Evolutionary conservation across 2,329 filamentous ascomycete species (phyloP).

Genomic region (Fusarium metavorans): DNA sequence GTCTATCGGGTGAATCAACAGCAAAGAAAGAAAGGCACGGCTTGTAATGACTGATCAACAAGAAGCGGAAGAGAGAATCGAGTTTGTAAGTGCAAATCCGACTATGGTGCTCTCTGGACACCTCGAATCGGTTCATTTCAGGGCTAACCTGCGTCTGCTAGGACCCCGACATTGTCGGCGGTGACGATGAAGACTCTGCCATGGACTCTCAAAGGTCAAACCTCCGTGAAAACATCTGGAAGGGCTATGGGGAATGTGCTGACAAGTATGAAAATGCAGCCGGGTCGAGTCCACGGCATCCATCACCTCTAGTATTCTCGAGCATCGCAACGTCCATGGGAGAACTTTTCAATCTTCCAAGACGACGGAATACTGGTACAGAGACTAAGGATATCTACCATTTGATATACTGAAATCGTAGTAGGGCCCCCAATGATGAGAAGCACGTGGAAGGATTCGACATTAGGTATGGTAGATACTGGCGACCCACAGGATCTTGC

Average conservation of each 20-base stretch:
- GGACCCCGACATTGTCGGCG: neutral
- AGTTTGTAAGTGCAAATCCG: neutral
- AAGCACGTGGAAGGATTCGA: neutral
- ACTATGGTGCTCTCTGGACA: neutral
- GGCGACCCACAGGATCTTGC: neutral
- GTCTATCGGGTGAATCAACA: neutral
- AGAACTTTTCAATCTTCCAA: neutral
- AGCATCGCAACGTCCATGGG: neutral
- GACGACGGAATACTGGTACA: slow-evolving; percentile 1
- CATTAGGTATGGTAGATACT: neutral
- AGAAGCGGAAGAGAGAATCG: neutral
- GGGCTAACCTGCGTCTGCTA: neutral
- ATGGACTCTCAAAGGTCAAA: neutral
- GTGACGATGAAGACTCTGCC: neutral
- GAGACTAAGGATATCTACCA: neutral
- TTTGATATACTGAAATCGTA: neutral
- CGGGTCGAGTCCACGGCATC: neutral
- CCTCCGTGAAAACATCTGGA: neutral
- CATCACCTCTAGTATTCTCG: slow-evolving; percentile 1
- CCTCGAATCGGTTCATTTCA: neutral
- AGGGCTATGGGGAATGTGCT: neutral
- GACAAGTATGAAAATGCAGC: neutral
- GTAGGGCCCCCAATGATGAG: neutral
- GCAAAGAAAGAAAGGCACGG: neutral
- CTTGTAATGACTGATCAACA: neutral